These are phyloP conservation scores for Prunus yedoensis DNA, from an alignment of 331 rosid genomes.

Conservation along the genomic window DNA sequence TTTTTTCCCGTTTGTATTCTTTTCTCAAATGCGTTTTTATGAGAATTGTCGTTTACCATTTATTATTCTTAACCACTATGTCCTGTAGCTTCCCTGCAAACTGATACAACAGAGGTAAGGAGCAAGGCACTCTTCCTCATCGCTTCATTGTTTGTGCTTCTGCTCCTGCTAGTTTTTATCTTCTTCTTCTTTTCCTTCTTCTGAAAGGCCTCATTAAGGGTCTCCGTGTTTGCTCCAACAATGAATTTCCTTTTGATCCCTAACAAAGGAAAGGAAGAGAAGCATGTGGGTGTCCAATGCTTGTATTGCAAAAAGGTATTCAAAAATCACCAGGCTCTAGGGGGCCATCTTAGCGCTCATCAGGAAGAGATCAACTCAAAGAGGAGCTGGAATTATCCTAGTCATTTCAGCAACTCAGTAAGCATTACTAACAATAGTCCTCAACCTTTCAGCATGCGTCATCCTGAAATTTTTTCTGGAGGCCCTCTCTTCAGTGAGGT, in stretches of 20 bases:
- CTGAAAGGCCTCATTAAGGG: background rate
- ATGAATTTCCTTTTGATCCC: conserved; percentile 25
- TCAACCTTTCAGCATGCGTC: background rate
- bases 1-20: conserved; percentile 10
- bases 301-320: conserved; percentile 10
- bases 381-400: conserved; percentile 2
- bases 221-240: conserved; percentile 4
- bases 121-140: conserved; percentile 15
- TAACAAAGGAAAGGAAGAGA: conserved; percentile 4
- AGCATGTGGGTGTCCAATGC: background rate
- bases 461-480: background rate
- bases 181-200: conserved; percentile 16
- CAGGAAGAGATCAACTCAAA: background rate
- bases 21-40: conserved; percentile 16
- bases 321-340: conserved; percentile 21
- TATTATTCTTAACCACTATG: conserved; percentile 16
- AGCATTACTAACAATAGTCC: background rate
- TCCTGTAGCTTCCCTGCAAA: conserved; percentile 6
- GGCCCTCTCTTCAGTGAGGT: background rate
- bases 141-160: background rate
- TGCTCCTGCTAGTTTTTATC: conserved; percentile 1
- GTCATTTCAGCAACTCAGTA: conserved; percentile 9
- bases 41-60: conserved; percentile 16
- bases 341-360: conserved; percentile 24
- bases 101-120: conserved; percentile 17